Evolutionary conservation across 352 stramenopile genomes (phyloP), one percentile per base, ranked within the genome.

Genomic region (Pythium sukuiense): DNA sequence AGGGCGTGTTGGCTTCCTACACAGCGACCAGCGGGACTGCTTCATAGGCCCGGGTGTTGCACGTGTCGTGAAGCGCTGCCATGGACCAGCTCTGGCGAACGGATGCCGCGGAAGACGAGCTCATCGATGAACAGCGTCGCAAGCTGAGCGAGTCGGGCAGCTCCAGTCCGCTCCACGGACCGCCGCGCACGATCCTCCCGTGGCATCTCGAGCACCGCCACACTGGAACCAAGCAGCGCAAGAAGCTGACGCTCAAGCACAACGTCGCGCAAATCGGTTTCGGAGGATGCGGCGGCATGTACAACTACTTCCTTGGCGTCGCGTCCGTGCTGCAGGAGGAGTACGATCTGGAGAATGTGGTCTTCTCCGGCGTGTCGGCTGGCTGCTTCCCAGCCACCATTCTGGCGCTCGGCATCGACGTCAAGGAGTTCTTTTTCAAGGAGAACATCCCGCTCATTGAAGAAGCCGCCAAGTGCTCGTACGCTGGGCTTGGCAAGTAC

Each of bases 271-370:
- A 94, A 61, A 83, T 94, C 45, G 82, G 83, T 20, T 94, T 94
- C 66, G 85, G 85, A 39, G 85, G 85, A 53, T 94, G 85, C 50
- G 85, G 85, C 7, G 85, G 85, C 59, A 92, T 94, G 82, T 94
- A 94, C 81, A 94, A 94, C 64, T 94, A 92, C 68, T 90, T 92
- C 37, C 65, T 94, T 29, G 86, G 86, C 5, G 83, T 94, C 6
- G 86, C 86, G 33, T 89, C 82, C 24, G 74, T 94, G 43, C 55
- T 90, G 48, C 81, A 90, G 74, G 76, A 94, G 37, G 77, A 90
- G 59, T 94, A 89, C 70, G 82, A 92, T 61, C 66, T 94, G 18
- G 62, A 70, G 49, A 56, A 85, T 59, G 81, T 91, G 29, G 85
- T 92, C 66, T 94, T 86, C 71, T 94, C 83, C 14, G 85, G 85